Base-by-base conservation (phyloP, 805 yeast species). In the Zygosaccharomyces rouxii region DNA sequence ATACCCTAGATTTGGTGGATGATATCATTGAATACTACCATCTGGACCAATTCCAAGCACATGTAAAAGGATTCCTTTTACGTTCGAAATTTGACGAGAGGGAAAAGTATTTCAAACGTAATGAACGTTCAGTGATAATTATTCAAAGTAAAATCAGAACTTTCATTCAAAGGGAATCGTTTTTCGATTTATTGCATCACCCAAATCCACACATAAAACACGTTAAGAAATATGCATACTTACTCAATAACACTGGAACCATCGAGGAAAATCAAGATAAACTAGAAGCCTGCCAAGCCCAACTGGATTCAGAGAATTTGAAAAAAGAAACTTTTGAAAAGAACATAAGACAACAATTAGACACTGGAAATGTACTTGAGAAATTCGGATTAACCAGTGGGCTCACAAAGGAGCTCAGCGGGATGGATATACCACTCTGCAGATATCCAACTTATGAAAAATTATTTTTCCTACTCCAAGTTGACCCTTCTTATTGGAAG, bases 191-290 rank as follows among this genome's bases (percentile, higher is more conserved):
- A 48, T 78, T 87, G 42, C 76, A 78, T 7, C 81, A 78, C 64
- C 77, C 76, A 33, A 83, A 86, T 58, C 97, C 98, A 0, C 86
- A 95, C 0, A 68, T 94, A 42, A 69, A 82, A 28, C 86, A 88
- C 0, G 83, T 94, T 21, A 78, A 81, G 56, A 82, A 80, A 49
- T 94, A 89, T 67, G 86, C 90, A 2, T 79, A 80, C 55, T 67
- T 94, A 37, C 68, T 94, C 39, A 83, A 85, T 49, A 89, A 83
- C 53, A 81, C 79, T 51, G 87, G 84, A 46, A 72, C 75, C 11
- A 96, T 88, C 58, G 83, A 83, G 61, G 86, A 81, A 44, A 84
- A 85, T 51, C 96, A 89, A 56, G 73, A 84, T 52, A 78, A 76
- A 47, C 68, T 89, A 37, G 86, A 86, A 41, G 78, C 77, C 45